Evolutionary conservation across 2,329 filamentous ascomycete species (phyloP), one percentile per base, ranked within the genome.

Genomic region (Sporothrix curviconia): DNA sequence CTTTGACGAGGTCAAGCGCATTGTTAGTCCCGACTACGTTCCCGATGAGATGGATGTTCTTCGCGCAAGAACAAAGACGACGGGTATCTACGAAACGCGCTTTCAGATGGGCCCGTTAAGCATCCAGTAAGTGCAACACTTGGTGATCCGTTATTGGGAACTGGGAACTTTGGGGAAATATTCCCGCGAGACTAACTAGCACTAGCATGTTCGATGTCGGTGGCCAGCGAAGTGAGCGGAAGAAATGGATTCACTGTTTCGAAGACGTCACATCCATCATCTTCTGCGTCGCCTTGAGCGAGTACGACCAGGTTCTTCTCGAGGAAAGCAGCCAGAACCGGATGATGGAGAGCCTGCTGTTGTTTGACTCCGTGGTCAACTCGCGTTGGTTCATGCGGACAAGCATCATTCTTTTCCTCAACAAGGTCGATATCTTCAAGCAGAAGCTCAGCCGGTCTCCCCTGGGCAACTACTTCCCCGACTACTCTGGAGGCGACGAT

Each of bases 231-330:
- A 97, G 92, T 72, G 94, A 99, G 74, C 84, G 94, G 62, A 99
- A 99, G 79, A 99, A 99, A 77, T 99, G 94, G 94, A 99, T 99
- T 69, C 94, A 99, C 75, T 99, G 94, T 76, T 99, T 99, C 72
- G 94, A 99, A 73, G 97, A 97, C 67, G 94, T 99, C 67, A 99
- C 94, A 43, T 97, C 94, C 4, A 99, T 99, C 72, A 99, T 99
- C 65, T 99, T 99, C 74, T 99, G 94, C 69, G 94, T 99, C 61
- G 94, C 94, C 15, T 76, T 99, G 65, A 97, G 92, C 76, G 94
- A 99, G 74, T 99, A 99, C 71, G 94, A 99, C 69, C 94, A 99
- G 74, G 92, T 96, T 5, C 78, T 99, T 55, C 78, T 99, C 40
- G 94, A 99, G 74, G 94, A 97, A 74, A 95, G 90, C 74, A 96